phyloP scores from a whole-genome alignment of 768 basidiomycete genomes.

The Macrolepiota dolichaula region DNA sequence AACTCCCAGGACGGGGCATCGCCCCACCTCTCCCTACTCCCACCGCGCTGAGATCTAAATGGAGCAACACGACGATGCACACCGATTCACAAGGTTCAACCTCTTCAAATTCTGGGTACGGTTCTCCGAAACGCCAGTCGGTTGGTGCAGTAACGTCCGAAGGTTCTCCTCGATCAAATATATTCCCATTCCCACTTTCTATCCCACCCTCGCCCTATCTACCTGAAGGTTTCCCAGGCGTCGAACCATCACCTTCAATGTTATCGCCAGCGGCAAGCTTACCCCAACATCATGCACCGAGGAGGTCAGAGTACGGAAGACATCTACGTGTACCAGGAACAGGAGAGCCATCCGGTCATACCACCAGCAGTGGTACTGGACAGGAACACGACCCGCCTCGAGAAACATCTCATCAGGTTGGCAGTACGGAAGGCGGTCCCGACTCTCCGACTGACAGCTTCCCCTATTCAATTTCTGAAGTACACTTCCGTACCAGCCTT shows the following conservation, averaged over 20 bases:
- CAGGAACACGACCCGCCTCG: background rate
- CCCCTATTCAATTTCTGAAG: conserved; percentile 52
- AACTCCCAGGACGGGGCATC: background rate
- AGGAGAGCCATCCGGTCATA: background rate
- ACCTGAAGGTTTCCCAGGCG: conserved; percentile 18
- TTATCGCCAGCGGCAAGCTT: conserved; percentile 3
- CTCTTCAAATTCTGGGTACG: conserved; percentile 9
- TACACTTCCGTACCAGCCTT: conserved; percentile 44
- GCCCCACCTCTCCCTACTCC: too few relatives aligned
- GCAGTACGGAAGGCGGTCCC: conserved; percentile 21
- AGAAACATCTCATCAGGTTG: conserved; percentile 4
- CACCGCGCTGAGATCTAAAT: conserved; percentile 27
- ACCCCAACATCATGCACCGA: background rate
- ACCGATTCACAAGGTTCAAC: conserved; percentile 9
- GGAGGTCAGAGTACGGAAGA: background rate
- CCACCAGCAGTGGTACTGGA: background rate
- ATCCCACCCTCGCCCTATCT: conserved; percentile 41
- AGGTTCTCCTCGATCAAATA: conserved; percentile 19
- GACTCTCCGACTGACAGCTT: conserved; percentile 57
- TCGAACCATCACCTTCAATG: conserved; percentile 14
- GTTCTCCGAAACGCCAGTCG: conserved; percentile 19
- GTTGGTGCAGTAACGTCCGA: conserved; percentile 9
- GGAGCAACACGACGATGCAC: conserved; percentile 38
- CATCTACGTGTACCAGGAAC: background rate
- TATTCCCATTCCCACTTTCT: conserved; percentile 42